Evolutionary conservation across 148 eudicot species (phyloP).

Genomic region (Suaeda aralocaspica): DNA sequence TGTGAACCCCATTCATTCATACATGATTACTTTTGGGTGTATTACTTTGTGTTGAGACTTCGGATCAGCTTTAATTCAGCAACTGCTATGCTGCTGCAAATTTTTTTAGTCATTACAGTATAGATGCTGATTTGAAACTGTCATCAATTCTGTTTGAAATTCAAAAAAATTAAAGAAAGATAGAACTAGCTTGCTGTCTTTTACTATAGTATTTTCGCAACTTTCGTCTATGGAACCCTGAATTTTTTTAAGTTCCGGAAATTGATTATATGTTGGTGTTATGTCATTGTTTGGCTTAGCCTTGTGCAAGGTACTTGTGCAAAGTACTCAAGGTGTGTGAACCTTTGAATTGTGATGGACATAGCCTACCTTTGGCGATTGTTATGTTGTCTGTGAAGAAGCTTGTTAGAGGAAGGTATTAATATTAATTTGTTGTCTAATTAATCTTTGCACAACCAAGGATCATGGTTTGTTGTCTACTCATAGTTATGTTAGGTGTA

Average conservation of each 20-base stretch:
- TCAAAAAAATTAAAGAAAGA: not conserved
- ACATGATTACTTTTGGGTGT: conserved; percentile 7
- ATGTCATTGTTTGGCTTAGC: not conserved
- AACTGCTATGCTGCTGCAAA: conserved; percentile 1
- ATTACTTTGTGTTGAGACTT: not conserved
- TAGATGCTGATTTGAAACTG: not conserved
- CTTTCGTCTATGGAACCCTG: not conserved
- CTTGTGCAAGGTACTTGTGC: not conserved
- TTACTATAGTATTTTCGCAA: not conserved
- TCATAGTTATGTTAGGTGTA: too few relatives aligned
- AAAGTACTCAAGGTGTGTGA: not conserved
- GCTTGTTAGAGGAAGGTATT: not conserved
- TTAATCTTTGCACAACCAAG: not conserved
- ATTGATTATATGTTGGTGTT: not conserved
- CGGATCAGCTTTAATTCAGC: conserved; percentile 6
- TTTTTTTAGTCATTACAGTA: not conserved
- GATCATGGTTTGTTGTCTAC: too few relatives aligned
- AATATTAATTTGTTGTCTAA: not conserved
- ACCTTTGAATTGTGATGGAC: not conserved
- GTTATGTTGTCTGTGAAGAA: not conserved
- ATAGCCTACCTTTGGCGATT: not conserved
- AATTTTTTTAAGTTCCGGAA: not conserved
- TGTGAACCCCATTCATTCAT: conserved; percentile 17
- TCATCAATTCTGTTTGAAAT: not conserved
- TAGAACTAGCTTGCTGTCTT: not conserved